phyloP scores from a whole-genome alignment of 129 eudicot species.

The Kitagawia praeruptora region DNA sequence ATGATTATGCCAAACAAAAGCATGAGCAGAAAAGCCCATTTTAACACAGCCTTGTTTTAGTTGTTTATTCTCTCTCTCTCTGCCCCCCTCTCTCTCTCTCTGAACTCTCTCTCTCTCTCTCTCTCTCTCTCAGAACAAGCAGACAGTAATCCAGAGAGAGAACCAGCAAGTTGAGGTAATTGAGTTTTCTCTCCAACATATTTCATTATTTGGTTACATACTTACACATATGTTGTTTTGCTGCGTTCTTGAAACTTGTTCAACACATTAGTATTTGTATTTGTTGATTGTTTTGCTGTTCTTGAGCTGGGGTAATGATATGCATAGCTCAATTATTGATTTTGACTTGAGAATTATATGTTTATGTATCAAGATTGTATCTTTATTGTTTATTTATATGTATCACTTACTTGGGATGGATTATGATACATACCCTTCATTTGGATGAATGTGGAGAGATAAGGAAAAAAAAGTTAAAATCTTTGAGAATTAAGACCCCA shows the following conservation, averaged over 20 bases:
- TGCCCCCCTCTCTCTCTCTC: not conserved
- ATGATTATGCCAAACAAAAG: not conserved
- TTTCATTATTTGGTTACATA: not conserved
- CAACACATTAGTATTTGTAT: not conserved
- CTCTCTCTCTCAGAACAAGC: not conserved
- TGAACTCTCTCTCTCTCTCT: not conserved
- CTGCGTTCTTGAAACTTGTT: not conserved
- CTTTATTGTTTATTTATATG: not conserved
- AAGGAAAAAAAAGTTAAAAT: too few relatives aligned
- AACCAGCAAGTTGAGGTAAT: not conserved
- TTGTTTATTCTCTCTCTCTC: not conserved
- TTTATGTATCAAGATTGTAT: not conserved
- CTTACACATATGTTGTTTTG: not conserved
- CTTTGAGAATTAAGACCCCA: not conserved
- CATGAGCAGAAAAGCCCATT: not conserved
- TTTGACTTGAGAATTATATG: not conserved
- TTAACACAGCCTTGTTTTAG: not conserved
- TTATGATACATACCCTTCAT: not conserved
- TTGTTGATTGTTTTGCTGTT: not conserved
- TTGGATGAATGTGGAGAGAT: not conserved
- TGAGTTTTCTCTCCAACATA: not conserved
- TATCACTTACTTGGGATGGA: not conserved
- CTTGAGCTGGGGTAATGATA: not conserved
- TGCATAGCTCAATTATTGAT: not conserved
- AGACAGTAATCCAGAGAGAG: not conserved